Percentiles rank a stretch among this genome's conserved stretches.
Evolutionary conservation across 1,284 basidiomycete genomes (phyloP).

Genomic region (Leccinum fallax): DNA sequence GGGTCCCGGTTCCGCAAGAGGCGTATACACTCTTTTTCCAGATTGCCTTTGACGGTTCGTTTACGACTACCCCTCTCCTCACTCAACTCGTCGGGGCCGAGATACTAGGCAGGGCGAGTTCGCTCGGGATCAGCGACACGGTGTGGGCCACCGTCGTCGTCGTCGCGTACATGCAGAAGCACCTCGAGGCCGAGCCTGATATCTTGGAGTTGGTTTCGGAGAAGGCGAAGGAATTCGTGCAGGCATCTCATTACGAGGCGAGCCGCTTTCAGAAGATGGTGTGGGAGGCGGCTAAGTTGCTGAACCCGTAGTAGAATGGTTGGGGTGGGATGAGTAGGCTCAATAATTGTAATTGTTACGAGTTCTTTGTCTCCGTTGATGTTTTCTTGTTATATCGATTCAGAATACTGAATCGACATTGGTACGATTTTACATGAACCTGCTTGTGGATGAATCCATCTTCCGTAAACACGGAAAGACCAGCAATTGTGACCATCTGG

Average conservation of each 20-base stretch:
- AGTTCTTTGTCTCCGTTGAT: not conserved
- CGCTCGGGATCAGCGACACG: constrained; percentile 24
- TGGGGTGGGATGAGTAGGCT: not conserved
- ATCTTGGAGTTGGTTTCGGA: constrained; percentile 39
- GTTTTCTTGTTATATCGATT: not conserved
- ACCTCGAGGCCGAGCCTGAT: constrained; percentile 35
- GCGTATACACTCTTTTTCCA: constrained; percentile 40
- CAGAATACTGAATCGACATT: not conserved
- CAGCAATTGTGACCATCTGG: not conserved
- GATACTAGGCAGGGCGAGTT: constrained; percentile 30
- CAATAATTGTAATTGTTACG: not conserved
- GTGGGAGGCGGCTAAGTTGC: constrained; percentile 9
- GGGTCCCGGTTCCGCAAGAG: constrained; percentile 19
- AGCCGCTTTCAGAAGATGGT: constrained; percentile 27
- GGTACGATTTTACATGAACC: too few relatives aligned
- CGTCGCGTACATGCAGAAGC: constrained; percentile 41
- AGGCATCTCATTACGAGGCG: not conserved
- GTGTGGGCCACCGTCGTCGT: constrained; percentile 47
- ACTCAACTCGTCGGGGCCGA: constrained; percentile 32
- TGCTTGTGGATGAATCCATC: not conserved
- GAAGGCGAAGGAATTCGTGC: constrained; percentile 41
- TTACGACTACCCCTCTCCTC: constrained; percentile 33
- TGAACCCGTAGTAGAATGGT: constrained; percentile 4
- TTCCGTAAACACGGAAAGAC: not conserved
- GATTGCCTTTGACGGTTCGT: constrained; percentile 53